These are phyloP conservation scores for Thermoascus crustaceus DNA, from an alignment of 2,329 filamentous ascomycete genomes.

Conservation along the genomic window DNA sequence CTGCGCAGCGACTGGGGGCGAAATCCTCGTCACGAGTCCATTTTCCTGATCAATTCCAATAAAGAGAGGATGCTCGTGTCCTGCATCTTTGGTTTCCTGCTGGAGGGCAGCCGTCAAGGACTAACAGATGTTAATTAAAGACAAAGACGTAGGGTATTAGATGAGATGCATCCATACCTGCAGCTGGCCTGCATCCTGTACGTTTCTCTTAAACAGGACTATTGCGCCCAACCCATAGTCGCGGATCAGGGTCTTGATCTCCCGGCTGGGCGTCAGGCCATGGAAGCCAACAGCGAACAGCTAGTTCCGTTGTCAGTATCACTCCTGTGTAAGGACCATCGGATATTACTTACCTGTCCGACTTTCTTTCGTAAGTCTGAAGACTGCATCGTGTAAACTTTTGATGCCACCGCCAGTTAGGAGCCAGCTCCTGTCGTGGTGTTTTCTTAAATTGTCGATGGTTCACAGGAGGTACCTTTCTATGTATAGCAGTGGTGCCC, in stretches of 20 bases:
- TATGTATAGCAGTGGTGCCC: too few relatives aligned
- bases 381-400: background rate
- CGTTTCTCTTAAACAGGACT: slow-evolving; percentile 37
- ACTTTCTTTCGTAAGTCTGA: slow-evolving; percentile 20
- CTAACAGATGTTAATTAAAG: slow-evolving; percentile 14
- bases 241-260: slow-evolving; percentile 37
- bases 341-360: slow-evolving; percentile 23
- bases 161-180: slow-evolving; percentile 15
- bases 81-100: slow-evolving; percentile 30
- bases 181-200: slow-evolving; percentile 32
- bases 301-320: slow-evolving; percentile 16
- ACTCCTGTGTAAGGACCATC: background rate
- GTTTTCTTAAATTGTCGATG: too few relatives aligned
- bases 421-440: too few relatives aligned
- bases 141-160: background rate
- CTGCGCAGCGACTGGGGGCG: slow-evolving; percentile 32
- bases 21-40: slow-evolving; percentile 37
- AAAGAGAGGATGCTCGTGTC: slow-evolving; percentile 33
- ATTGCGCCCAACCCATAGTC: slow-evolving; percentile 35
- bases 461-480: too few relatives aligned
- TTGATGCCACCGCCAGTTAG: too few relatives aligned
- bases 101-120: slow-evolving; percentile 29
- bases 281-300: slow-evolving; percentile 40
- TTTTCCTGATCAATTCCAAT: slow-evolving; percentile 42
- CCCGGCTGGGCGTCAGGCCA: slow-evolving; percentile 28